Conservation (phyloP, 768 basidiomycete genomes). For the Suillus alpinus region DNA sequence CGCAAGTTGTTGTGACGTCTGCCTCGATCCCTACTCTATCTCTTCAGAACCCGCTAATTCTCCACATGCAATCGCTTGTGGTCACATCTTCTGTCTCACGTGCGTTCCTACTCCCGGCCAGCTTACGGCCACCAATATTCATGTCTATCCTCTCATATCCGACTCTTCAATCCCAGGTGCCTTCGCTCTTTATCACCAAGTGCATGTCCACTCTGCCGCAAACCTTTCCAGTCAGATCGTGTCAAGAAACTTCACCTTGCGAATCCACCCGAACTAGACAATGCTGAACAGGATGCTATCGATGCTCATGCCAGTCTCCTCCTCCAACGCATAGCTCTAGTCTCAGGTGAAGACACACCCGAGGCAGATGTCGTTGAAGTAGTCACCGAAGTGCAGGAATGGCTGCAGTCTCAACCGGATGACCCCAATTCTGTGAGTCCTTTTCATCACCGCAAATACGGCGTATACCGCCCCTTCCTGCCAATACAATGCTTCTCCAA, state of each 20-base stretch:
- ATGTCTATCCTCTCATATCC: constrained; percentile 7
- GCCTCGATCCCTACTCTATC: constrained; percentile 57
- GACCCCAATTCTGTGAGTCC: constrained; percentile 36
- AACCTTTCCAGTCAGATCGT: constrained; percentile 51
- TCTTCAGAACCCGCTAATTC: constrained; percentile 48
- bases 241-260: constrained; percentile 69
- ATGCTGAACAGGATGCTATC: constrained; percentile 39
- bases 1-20: constrained; percentile 74
- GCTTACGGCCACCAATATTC: constrained; percentile 1
- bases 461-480: neutral
- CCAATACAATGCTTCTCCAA: neutral
- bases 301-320: constrained; percentile 37
- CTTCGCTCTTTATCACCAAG: constrained; percentile 48
- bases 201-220: constrained; percentile 67
- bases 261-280: constrained; percentile 36
- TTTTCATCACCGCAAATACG: constrained; percentile 1
- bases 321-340: constrained; percentile 33
- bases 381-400: constrained; percentile 47
- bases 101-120: constrained; percentile 35
- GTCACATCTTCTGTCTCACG: constrained; percentile 72
- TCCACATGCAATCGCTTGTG: constrained; percentile 73
- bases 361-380: constrained; percentile 37
- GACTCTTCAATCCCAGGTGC: constrained; percentile 41
- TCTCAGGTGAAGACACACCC: constrained; percentile 31
- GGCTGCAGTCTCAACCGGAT: constrained; percentile 42